Evolutionary conservation across 2,329 filamentous ascomycete genomes (phyloP).

Genomic region (Ophiostoma montium): DNA sequence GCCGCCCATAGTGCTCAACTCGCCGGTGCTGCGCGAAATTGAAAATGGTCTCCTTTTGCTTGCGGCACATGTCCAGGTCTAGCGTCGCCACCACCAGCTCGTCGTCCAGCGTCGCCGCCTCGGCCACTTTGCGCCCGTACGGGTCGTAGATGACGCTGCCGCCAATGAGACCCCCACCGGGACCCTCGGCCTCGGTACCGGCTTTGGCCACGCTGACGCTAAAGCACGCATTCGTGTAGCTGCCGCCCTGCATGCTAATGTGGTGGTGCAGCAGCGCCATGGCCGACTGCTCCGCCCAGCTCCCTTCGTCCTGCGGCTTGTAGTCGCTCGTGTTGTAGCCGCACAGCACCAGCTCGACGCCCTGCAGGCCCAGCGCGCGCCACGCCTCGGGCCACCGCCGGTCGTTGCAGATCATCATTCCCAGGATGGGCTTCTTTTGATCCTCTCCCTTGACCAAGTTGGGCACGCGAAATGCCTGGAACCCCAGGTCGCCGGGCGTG

Average conservation of each 20-base stretch:
- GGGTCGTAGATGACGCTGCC: constrained; percentile 33
- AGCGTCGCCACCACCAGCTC: constrained; percentile 37
- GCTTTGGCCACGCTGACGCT: constrained; percentile 32
- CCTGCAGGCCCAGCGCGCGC: constrained; percentile 34
- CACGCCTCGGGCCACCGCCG: constrained; percentile 38
- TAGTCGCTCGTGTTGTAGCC: constrained; percentile 36
- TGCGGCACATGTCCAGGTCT: constrained; percentile 31
- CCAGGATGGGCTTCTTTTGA: constrained; percentile 28
- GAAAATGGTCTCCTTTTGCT: constrained; percentile 34
- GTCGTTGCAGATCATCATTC: constrained; percentile 40
- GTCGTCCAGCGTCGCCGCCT: constrained; percentile 32
- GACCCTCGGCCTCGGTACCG: constrained; percentile 28
- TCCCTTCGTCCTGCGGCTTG: constrained; percentile 26
- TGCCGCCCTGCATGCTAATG: constrained; percentile 33
- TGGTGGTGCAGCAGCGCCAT: constrained; percentile 35
- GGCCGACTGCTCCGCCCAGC: constrained; percentile 26
- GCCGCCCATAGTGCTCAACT: constrained; percentile 27
- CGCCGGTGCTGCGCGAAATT: constrained; percentile 29
- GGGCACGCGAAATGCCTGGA: constrained; percentile 36
- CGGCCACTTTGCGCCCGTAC: constrained; percentile 34
- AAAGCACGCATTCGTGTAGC: constrained; percentile 38
- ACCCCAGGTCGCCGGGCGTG: constrained; percentile 35
- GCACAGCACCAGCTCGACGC: constrained; percentile 27
- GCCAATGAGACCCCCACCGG: constrained; percentile 31
- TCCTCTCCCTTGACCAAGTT: constrained; percentile 28